phyloP scores from a whole-genome alignment of 1,284 basidiomycete genomes.

The Caloboletus inedulis region DNA sequence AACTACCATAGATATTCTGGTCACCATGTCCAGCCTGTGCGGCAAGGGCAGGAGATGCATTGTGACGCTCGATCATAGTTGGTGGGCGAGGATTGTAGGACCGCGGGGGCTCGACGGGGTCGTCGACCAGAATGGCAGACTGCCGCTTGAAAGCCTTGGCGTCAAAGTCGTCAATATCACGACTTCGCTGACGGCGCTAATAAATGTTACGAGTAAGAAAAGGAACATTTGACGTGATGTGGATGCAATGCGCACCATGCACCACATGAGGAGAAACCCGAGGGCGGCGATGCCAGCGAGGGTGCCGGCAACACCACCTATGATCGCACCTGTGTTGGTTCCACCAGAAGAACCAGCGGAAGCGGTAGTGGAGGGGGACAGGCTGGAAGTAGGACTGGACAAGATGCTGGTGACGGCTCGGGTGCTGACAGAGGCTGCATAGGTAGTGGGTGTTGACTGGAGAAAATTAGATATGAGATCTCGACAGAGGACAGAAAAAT shows the following conservation, averaged over 20 bases:
- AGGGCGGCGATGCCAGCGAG: conserved; percentile 49
- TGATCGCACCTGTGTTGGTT: conserved; percentile 40
- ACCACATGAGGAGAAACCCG: conserved; percentile 48
- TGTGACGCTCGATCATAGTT: conserved; percentile 53
- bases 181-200: conserved; percentile 43
- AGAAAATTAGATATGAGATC: background rate
- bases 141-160: conserved; percentile 54
- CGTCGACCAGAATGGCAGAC: conserved; percentile 55
- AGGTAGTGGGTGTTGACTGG: conserved; percentile 5
- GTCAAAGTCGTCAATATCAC: conserved; percentile 48
- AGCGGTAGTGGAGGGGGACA: conserved; percentile 19
- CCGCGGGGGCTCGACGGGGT: conserved; percentile 34
- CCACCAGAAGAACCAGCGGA: conserved; percentile 25
- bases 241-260: conserved; percentile 42
- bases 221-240: background rate
- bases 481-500: background rate
- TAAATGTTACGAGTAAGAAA: conserved; percentile 22
- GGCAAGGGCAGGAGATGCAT: conserved; percentile 25
- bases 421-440: background rate
- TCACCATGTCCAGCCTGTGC: conserved; percentile 22
- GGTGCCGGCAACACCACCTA: conserved; percentile 53
- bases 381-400: conserved; percentile 5
- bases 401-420: background rate
- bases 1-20: conserved; percentile 29
- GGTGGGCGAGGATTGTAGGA: conserved; percentile 48